A percentile compares a stretch with the other conserved stretches of the same genome.
phyloP scores from a whole-genome alignment of 805 yeast species.

The Cyberlindnera nakhonratchasimensis region DNA sequence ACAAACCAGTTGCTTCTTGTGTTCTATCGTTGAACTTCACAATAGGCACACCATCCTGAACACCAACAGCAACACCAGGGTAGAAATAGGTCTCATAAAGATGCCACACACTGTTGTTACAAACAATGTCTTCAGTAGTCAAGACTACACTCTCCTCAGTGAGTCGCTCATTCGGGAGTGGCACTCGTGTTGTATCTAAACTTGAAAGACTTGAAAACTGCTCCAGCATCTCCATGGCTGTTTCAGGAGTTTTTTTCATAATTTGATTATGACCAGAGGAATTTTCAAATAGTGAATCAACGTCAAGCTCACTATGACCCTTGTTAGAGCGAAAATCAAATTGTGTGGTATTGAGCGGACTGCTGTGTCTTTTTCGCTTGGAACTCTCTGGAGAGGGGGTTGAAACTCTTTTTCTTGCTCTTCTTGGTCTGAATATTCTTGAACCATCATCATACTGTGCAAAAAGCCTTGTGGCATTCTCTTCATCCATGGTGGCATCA shows the following conservation, averaged over 20 bases:
- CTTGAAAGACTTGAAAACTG: slow-evolving; percentile 5
- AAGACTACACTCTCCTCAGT: slow-evolving; percentile 15
- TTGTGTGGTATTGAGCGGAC: not conserved
- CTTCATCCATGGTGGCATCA: slow-evolving; percentile 16
- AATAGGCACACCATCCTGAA: slow-evolving; percentile 28
- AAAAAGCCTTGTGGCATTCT: slow-evolving; percentile 5
- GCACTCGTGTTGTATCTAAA: not conserved
- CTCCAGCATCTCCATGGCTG: not conserved
- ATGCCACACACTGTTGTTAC: slow-evolving; percentile 49
- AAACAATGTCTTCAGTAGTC: slow-evolving; percentile 29
- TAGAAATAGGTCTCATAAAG: slow-evolving; percentile 45
- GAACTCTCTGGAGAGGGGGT: not conserved
- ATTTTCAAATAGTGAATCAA: not conserved
- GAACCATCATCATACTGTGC: slow-evolving; percentile 3
- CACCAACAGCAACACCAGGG: slow-evolving; percentile 42
- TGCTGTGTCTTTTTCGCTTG: not conserved
- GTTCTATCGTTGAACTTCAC: slow-evolving; percentile 41
- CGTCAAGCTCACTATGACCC: not conserved
- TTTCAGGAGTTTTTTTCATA: not conserved
- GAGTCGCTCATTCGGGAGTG: slow-evolving; percentile 4
- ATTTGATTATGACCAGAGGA: not conserved
- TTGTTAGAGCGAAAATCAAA: not conserved
- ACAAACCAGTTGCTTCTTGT: slow-evolving; percentile 27
- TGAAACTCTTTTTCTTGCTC: slow-evolving; percentile 5
- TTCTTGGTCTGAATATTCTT: slow-evolving; percentile 1